Evolutionary conservation across 2,329 filamentous ascomycete species (phyloP).

Genomic region (Botryosphaeria agaves): DNA sequence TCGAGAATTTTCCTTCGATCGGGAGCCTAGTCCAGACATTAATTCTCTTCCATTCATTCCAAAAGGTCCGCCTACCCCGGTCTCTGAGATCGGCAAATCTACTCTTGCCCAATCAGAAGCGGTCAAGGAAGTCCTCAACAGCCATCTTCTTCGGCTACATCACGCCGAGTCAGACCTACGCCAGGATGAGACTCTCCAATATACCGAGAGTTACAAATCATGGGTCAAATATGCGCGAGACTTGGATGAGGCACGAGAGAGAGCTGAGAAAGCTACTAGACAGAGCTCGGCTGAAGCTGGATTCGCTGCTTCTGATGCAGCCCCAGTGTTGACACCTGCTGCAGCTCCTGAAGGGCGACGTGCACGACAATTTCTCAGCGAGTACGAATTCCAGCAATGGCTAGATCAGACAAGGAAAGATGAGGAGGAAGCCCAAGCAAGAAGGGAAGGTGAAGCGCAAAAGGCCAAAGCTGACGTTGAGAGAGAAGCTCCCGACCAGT

Average conservation of each 20-base stretch:
- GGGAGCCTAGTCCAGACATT: conserved; percentile 21
- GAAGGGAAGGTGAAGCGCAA: conserved; percentile 31
- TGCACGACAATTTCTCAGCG: conserved; percentile 42
- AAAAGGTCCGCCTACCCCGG: conserved; percentile 23
- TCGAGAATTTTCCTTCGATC: conserved; percentile 10
- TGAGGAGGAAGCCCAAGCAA: conserved; percentile 41
- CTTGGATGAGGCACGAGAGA: conserved; percentile 22
- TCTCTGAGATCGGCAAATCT: conserved; percentile 22
- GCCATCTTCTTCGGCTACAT: conserved; percentile 6
- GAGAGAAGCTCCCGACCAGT: conserved; percentile 58
- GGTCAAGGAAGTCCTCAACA: conserved; percentile 19
- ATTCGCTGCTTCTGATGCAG: conserved; percentile 34
- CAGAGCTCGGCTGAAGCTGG: conserved; percentile 16
- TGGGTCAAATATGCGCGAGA: conserved; percentile 24
- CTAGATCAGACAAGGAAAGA: conserved; percentile 53
- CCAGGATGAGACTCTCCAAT: too few relatives aligned
- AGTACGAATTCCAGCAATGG: conserved; percentile 56
- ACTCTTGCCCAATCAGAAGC: conserved; percentile 17
- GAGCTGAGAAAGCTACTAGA: conserved; percentile 17
- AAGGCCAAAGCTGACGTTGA: conserved; percentile 57
- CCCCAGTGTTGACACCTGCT: conserved; percentile 6
- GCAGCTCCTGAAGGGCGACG: conserved; percentile 39
- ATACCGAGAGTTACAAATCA: conserved; percentile 18
- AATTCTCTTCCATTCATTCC: conserved; percentile 26
- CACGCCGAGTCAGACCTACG: not conserved